phyloP scores from a whole-genome alignment of 2,329 filamentous ascomycete genomes.

The Ophiocordyceps sinensis region DNA sequence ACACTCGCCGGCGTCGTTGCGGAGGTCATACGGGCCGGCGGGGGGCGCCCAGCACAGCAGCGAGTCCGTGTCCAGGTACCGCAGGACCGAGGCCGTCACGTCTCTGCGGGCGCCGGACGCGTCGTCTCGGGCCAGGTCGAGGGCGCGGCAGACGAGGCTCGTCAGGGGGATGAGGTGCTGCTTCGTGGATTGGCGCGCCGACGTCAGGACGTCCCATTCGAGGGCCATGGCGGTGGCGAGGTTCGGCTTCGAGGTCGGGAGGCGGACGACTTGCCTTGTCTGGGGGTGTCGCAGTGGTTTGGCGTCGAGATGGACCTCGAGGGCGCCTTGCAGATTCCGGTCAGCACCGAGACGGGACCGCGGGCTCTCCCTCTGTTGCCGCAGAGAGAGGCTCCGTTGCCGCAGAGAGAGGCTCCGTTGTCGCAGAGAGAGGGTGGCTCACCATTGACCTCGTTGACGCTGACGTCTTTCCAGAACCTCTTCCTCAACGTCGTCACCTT shows the following conservation, averaged over 20 bases:
- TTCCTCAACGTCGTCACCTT: slow-evolving; percentile 39
- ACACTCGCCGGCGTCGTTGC: slow-evolving; percentile 35
- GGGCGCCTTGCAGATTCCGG: slow-evolving; percentile 19
- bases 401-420: background rate
- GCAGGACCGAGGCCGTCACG: slow-evolving; percentile 56
- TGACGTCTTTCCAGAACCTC: slow-evolving; percentile 82
- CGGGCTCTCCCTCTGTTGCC: background rate
- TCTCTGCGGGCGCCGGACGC: slow-evolving; percentile 34
- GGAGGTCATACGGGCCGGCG: slow-evolving; percentile 30
- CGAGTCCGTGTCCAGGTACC: slow-evolving; percentile 85
- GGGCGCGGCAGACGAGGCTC: slow-evolving; percentile 65
- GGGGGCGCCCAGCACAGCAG: slow-evolving; percentile 73
- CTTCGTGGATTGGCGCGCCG: slow-evolving; percentile 69
- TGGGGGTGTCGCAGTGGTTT: slow-evolving; percentile 66
- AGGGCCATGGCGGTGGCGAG: slow-evolving; percentile 76
- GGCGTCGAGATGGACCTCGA: slow-evolving; percentile 59
- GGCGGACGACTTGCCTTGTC: slow-evolving; percentile 53
- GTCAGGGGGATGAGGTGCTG: slow-evolving; percentile 85
- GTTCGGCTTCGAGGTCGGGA: slow-evolving; percentile 64
- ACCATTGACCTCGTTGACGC: slow-evolving; percentile 54
- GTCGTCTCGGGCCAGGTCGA: slow-evolving; percentile 67
- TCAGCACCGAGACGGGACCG: background rate
- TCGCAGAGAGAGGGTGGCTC: slow-evolving; percentile 7
- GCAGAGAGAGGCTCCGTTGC: background rate
- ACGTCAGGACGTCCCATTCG: slow-evolving; percentile 82